These are phyloP conservation scores for Rickenella mellea DNA, from an alignment of 768 basidiomycete species.

Conservation along the genomic window DNA sequence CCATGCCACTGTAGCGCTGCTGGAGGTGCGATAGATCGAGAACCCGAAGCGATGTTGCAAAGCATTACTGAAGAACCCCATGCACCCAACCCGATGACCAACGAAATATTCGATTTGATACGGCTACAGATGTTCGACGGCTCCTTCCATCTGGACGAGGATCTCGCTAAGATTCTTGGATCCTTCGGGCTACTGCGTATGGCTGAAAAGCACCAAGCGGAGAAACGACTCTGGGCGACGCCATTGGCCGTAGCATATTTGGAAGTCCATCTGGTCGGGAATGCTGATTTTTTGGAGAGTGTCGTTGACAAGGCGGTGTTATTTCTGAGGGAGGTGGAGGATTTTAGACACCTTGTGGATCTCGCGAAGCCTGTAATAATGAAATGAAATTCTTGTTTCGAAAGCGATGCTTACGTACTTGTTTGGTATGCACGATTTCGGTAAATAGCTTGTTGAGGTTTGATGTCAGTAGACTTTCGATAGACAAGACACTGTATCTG, in stretches of 20 bases:
- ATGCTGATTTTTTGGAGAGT: slow-evolving; percentile 32
- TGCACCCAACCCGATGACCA: slow-evolving; percentile 12
- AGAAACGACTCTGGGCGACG: slow-evolving; percentile 36
- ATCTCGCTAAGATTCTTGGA: slow-evolving; percentile 28
- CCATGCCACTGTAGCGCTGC: not conserved
- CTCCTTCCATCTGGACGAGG: slow-evolving; percentile 28
- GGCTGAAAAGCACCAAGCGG: slow-evolving; percentile 21
- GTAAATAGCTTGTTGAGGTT: no score
- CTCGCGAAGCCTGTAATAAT: no score
- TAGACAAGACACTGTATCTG: no score
- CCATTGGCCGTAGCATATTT: slow-evolving; percentile 38
- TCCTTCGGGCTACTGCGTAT: no score
- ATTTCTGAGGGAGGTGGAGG: slow-evolving; percentile 19
- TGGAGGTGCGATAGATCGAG: no score
- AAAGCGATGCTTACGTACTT: no score
- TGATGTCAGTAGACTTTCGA: no score
- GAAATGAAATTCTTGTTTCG: no score
- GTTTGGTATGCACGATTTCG: no score
- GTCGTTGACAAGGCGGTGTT: slow-evolving; percentile 33
- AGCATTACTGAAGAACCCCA: no score
- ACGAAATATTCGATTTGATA: slow-evolving; percentile 27
- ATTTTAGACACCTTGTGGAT: no score
- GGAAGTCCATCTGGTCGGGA: slow-evolving; percentile 24
- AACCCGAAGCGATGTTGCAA: no score
- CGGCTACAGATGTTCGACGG: slow-evolving; percentile 36